These are phyloP conservation scores for Mrakia frigida DNA, from an alignment of 768 basidiomycete species.

Conservation along the genomic window DNA sequence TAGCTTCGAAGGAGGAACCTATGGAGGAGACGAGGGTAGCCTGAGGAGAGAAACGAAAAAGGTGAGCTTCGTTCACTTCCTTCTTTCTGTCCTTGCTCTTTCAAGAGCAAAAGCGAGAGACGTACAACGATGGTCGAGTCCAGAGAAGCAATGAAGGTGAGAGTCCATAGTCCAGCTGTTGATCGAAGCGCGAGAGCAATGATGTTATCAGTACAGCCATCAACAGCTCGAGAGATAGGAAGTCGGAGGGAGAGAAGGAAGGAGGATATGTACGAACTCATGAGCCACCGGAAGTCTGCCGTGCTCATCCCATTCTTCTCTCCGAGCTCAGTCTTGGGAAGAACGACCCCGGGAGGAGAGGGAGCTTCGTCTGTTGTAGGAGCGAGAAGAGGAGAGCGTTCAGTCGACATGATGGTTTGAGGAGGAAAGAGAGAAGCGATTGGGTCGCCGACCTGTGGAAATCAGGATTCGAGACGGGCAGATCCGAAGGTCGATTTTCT, in stretches of 20 bases:
- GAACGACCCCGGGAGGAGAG: neutral
- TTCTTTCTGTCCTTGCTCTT: neutral
- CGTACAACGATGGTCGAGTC: conserved; percentile 27
- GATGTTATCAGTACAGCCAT: neutral
- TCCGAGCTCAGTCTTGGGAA: neutral
- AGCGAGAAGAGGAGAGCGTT: conserved; percentile 14
- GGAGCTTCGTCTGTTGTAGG: neutral
- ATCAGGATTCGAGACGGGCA: neutral
- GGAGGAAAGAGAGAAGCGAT: neutral
- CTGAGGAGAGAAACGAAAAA: neutral
- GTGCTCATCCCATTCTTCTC: conserved; percentile 14
- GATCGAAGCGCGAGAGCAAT: neutral
- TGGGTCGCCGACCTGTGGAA: neutral
- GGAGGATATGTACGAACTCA: conserved; percentile 11
- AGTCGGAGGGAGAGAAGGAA: neutral
- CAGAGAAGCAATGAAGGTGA: conserved; percentile 28
- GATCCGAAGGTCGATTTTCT: neutral
- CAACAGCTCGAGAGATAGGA: neutral
- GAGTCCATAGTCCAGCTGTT: conserved; percentile 29
- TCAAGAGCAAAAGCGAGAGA: neutral
- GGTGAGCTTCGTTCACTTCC: neutral
- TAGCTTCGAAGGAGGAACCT: conserved; percentile 24
- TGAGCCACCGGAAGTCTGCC: conserved; percentile 27
- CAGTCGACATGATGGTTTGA: conserved; percentile 1
- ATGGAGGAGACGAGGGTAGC: conserved; percentile 27